Percentiles rank a stretch among this genome's conserved stretches.
These are phyloP conservation scores for Stenogyne calaminthoides DNA, from an alignment of 305 asterid species.

Conservation along the genomic window DNA sequence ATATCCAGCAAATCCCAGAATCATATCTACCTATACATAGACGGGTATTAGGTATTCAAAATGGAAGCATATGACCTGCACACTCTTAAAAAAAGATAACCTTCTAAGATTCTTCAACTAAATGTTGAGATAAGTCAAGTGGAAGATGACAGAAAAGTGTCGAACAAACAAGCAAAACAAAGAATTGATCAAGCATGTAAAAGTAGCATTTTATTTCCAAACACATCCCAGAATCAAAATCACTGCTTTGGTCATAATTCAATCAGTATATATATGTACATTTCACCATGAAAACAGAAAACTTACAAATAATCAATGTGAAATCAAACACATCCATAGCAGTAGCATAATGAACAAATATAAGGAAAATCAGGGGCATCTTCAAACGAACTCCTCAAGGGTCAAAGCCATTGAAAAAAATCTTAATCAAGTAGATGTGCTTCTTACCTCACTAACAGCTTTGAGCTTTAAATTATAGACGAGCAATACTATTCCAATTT, in stretches of 20 bases:
- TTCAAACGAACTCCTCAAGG: neutral
- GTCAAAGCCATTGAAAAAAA: neutral
- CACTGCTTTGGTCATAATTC: neutral
- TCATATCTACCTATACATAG: constrained; percentile 29
- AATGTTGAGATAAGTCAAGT: constrained; percentile 11
- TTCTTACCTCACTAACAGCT: neutral
- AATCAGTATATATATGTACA: neutral
- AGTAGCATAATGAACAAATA: neutral
- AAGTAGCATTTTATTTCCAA: neutral
- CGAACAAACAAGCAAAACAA: neutral
- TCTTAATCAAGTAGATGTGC: neutral
- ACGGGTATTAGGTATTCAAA: constrained; percentile 8
- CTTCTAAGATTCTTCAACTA: neutral
- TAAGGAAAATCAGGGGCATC: neutral
- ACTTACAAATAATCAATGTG: neutral
- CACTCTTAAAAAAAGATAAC: constrained; percentile 11
- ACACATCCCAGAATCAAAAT: neutral
- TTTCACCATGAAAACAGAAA: neutral
- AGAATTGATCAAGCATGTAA: neutral
- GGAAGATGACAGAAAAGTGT: neutral
- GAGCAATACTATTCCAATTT: neutral
- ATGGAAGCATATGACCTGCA: constrained; percentile 24
- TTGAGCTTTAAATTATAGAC: neutral
- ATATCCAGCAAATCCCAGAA: constrained; percentile 30
- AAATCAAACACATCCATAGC: neutral